Base-by-base conservation (phyloP, 208 protist genomes). In the Acanthamoeba sp. region DNA sequence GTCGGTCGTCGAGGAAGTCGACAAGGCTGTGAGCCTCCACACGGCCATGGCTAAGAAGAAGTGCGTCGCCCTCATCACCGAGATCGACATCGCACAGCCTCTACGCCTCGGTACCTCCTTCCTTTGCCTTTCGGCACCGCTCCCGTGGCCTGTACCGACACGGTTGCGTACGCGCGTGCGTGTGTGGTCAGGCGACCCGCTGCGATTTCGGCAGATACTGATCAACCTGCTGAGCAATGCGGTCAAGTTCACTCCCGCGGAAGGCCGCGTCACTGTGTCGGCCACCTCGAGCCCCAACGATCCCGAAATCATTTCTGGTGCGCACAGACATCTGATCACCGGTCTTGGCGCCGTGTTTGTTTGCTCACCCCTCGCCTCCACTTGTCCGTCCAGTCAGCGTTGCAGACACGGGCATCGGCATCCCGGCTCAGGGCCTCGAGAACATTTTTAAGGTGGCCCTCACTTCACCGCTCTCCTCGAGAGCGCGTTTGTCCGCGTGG, bases 141-240 rank as follows among this genome's bases (percentile, higher is more conserved):
- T n/a, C n/a, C n/a, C n/a, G n/a, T n/a, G n/a, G n/a, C n/a, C n/a
- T n/a, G n/a, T n/a, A n/a, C n/a, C n/a, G n/a, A n/a, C n/a, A n/a
- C n/a, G n/a, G n/a, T n/a, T n/a, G n/a, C n/a, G n/a, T 50, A 50
- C 62, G 29, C 62, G 29, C 62, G 45, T n/a, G n/a, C n/a, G n/a
- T n/a, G n/a, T n/a, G n/a, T n/a, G n/a, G n/a, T n/a, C n/a, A 82
- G 71, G 71, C 40, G 71, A 82, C 20, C 71, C 71, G 36, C 71
- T 82, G 14, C 71, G 80, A 22, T 89, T 89, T 66, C 42, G 80
- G 6, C 80, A 89, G 52, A 64, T 89, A 12, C 10, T 89, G 50
- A 40, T 64, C 80, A 89, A 89, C 50, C 80, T 89, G 29, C 48
- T 89, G 48, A 40, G 48, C 48, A 89, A 89, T 18, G 80, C 80